phyloP scores from a whole-genome alignment of 2,329 filamentous ascomycete genomes.

The Xylaria sp. region DNA sequence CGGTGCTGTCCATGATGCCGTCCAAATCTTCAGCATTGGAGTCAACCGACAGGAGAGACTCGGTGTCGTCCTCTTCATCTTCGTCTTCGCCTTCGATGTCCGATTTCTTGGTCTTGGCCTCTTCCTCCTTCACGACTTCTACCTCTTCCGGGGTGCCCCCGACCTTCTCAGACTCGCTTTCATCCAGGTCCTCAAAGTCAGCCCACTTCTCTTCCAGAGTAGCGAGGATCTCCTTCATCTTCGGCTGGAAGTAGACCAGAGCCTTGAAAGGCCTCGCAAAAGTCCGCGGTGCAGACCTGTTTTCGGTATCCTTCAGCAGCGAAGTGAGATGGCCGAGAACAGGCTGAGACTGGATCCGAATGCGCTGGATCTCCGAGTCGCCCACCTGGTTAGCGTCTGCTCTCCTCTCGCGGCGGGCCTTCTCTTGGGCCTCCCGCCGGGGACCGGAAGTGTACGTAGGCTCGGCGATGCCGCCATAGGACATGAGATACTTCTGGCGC shows the following conservation, averaged over 20 bases:
- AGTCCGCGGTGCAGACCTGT: slow-evolving; percentile 41
- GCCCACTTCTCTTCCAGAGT: slow-evolving; percentile 47
- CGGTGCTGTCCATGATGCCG: slow-evolving; percentile 42
- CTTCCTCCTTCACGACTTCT: slow-evolving; percentile 31
- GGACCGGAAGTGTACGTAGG: slow-evolving; percentile 11
- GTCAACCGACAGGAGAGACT: slow-evolving; percentile 41
- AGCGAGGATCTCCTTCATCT: slow-evolving; percentile 43
- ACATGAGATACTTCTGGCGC: slow-evolving; percentile 36
- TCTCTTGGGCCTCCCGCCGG: slow-evolving; percentile 23
- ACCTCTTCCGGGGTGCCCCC: slow-evolving; percentile 33
- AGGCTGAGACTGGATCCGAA: slow-evolving; percentile 46
- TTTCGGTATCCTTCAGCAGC: slow-evolving; percentile 41
- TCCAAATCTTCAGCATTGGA: slow-evolving; percentile 42
- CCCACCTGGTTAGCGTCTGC: slow-evolving; percentile 20
- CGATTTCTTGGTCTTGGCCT: slow-evolving; percentile 17
- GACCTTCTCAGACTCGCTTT: slow-evolving; percentile 29
- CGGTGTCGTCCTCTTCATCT: slow-evolving; percentile 33
- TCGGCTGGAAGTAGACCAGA: slow-evolving; percentile 45
- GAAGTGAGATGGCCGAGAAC: slow-evolving; percentile 44
- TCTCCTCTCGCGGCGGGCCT: slow-evolving; percentile 27
- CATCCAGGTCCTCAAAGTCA: slow-evolving; percentile 40
- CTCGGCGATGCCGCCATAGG: slow-evolving; percentile 19
- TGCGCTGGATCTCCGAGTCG: slow-evolving; percentile 28
- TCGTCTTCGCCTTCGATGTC: slow-evolving; percentile 8
- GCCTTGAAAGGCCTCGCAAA: slow-evolving; percentile 47